phyloP scores from a whole-genome alignment of 306 rosid species.

The Rubus parviflorus region DNA sequence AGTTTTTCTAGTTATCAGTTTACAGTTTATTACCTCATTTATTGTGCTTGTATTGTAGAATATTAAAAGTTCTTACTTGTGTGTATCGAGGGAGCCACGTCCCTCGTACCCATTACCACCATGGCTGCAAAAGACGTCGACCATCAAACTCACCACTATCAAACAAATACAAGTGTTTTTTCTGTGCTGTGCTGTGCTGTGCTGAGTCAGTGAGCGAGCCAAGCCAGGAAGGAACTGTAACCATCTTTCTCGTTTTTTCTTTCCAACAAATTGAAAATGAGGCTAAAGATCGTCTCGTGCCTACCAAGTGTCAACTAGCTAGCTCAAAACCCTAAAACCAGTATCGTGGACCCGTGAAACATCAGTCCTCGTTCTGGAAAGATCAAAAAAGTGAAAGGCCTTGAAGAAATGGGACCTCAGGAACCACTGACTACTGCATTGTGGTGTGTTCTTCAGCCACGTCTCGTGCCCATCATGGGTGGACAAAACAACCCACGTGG shows the following conservation, averaged over 20 bases:
- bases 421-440: background rate
- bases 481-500: background rate
- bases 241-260: background rate
- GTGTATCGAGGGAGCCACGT: background rate
- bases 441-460: conserved; percentile 7
- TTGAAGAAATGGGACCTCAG: background rate
- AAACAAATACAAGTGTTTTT: background rate
- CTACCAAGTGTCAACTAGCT: background rate
- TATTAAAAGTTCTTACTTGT: background rate
- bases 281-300: background rate
- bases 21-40: too few species aligned
- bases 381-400: background rate
- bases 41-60: background rate
- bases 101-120: too few species aligned
- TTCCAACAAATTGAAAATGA: background rate
- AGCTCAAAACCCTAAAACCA: background rate
- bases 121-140: too few species aligned
- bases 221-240: background rate
- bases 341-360: background rate
- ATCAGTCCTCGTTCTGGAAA: background rate
- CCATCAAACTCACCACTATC: background rate
- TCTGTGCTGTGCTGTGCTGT: background rate
- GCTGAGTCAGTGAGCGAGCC: background rate
- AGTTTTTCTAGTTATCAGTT: too few species aligned
- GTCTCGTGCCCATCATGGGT: background rate